Evolutionary conservation across 805 yeast genomes (phyloP).

Genomic region (Yarrowia sp.): DNA sequence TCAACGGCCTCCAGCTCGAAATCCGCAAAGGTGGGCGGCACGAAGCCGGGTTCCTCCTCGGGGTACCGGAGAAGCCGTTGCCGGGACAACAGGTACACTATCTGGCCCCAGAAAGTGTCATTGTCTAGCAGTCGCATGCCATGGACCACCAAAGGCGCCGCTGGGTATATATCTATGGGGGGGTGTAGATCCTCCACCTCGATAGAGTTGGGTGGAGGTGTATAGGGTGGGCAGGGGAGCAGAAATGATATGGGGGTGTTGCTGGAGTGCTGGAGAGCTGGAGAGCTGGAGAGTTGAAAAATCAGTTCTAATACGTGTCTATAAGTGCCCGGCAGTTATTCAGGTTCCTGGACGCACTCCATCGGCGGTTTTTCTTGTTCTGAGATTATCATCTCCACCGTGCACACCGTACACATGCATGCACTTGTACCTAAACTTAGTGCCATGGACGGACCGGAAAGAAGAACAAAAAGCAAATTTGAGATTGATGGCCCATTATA

Average conservation of each 20-base stretch:
- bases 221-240: slow-evolving; percentile 2
- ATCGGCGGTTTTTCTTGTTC: background rate
- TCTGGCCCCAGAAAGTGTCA: slow-evolving; percentile 39
- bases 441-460: background rate
- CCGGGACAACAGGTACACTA: slow-evolving; percentile 28
- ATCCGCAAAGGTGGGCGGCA: slow-evolving; percentile 3
- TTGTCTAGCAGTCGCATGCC: slow-evolving; percentile 38
- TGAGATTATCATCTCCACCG: slow-evolving; percentile 9
- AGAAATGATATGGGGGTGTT: background rate
- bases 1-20: slow-evolving; percentile 4
- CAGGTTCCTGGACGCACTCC: background rate
- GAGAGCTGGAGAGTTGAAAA: too few relatives aligned
- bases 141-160: background rate
- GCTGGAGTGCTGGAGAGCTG: background rate
- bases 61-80: slow-evolving; percentile 12
- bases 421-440: slow-evolving; percentile 2
- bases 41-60: slow-evolving; percentile 34
- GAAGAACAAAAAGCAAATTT: background rate
- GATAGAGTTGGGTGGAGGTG: slow-evolving; percentile 38
- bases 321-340: background rate
- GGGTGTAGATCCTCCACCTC: slow-evolving; percentile 33
- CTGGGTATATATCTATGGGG: slow-evolving; percentile 19
- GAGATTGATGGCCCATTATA: too few relatives aligned
- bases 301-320: background rate
- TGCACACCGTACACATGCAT: slow-evolving; percentile 14